Base-by-base conservation (phyloP, 768 basidiomycete species). In the Boletus sp. region DNA sequence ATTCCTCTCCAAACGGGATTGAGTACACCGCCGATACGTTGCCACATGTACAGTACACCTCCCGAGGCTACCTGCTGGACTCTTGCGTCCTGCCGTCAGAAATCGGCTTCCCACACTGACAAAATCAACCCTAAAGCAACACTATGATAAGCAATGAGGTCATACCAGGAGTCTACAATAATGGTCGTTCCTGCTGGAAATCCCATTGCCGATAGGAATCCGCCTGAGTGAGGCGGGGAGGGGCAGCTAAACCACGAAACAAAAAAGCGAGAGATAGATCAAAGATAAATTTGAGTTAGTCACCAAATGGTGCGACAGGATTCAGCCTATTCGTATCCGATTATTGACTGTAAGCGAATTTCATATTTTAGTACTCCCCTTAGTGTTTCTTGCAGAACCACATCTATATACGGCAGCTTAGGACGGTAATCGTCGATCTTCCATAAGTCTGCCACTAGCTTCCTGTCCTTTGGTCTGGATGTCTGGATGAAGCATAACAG, bases 241-340 rank as follows among this genome's bases (percentile, higher is more conserved):
- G 52, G 11, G 34, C 19, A 19, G 13, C 52, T 53, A 7, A 33
- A 21, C 17, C 13, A 34, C 10, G 15, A 14, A 33, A 33, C 33
- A 33, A 33, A 32, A n/a, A n/a, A n/a, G n/a, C n/a, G n/a, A 13
- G 29, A 32, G 21, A 40, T 23, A 4, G 7, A 7, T 30, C 30
- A 10, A 47, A 9, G 11, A 10, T 25, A 21, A 25, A 21, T 15
- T 39, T 11, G 39, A 40, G 17, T 15, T n/a, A 40, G 30, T 40
- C 14, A 27, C 52, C 45, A 15, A 53, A 35, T n/a, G 52, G 52
- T 25, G 52, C 52, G 27, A 53, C 52, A 39, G 52, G 52, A 40
- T 53, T 53, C 52, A 45, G 47, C 14, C 52, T 53, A 8, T 25
- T n/a, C 9, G 8, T 35, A 9, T 32, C 13, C 23, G n/a, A 30